Percentiles rank a stretch among this genome's conserved stretches.
phyloP scores from a whole-genome alignment of 2,329 filamentous ascomycete genomes.

The Neofusicoccum umdonicola region DNA sequence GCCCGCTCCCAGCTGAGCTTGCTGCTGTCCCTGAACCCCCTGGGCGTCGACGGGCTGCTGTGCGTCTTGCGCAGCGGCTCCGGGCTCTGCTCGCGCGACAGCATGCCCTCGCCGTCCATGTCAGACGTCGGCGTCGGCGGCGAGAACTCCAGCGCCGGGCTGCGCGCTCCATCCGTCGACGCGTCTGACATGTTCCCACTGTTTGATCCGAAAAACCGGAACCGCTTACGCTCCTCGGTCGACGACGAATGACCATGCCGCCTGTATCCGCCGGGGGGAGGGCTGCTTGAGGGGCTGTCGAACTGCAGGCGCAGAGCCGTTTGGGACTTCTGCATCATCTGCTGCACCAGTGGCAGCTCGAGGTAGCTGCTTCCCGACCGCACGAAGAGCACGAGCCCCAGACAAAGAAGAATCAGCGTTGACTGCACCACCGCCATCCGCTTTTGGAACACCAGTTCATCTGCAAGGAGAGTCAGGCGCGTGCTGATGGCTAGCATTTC shows the following conservation, averaged over 20 bases:
- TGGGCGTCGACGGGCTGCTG: slow-evolving; percentile 45
- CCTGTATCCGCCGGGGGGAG: slow-evolving; percentile 32
- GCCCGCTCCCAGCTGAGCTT: slow-evolving; percentile 32
- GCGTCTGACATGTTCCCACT: slow-evolving; percentile 26
- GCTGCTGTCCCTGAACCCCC: slow-evolving; percentile 40
- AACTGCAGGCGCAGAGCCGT: slow-evolving; percentile 30
- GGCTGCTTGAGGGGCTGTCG: slow-evolving; percentile 37
- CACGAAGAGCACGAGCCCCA: slow-evolving; percentile 80
- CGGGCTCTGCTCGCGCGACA: slow-evolving; percentile 7
- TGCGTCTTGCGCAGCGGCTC: slow-evolving; percentile 34
- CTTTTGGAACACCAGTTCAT: slow-evolving; percentile 81
- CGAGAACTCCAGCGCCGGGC: slow-evolving; percentile 32
- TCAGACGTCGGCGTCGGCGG: slow-evolving; percentile 34
- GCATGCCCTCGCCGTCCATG: slow-evolving; percentile 17
- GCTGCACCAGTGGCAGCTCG: slow-evolving; percentile 47
- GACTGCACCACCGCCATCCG: slow-evolving; percentile 92
- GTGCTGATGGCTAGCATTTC: slow-evolving; percentile 80
- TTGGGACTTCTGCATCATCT: slow-evolving; percentile 38
- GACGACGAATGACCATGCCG: slow-evolving; percentile 29
- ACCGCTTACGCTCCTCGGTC: slow-evolving; percentile 30
- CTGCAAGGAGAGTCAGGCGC: slow-evolving; percentile 83
- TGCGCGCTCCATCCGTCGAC: slow-evolving; percentile 30
- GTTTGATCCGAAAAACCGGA: slow-evolving; percentile 9
- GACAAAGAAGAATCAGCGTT: slow-evolving; percentile 78
- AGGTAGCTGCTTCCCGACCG: slow-evolving; percentile 36